Percentiles rank a stretch among this genome's conserved stretches.
Evolutionary conservation across 257 asterid species (phyloP).

Genomic region (Jacaranda mimosifolia): DNA sequence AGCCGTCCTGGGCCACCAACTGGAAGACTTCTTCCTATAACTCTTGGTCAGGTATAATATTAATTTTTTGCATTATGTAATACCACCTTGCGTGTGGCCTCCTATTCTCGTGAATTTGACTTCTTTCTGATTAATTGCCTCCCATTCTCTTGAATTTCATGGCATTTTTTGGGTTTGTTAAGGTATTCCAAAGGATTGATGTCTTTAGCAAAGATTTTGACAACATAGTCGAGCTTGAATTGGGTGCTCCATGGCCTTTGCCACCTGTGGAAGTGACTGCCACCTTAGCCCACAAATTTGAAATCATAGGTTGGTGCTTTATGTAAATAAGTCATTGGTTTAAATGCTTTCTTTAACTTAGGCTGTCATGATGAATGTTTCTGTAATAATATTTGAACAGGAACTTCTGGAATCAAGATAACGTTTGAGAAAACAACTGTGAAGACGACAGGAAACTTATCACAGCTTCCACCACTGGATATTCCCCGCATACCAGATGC

Average conservation of each 20-base stretch:
- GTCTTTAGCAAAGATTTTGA: constrained; percentile 86
- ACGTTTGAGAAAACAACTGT: constrained; percentile 82
- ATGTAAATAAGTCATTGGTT: neutral
- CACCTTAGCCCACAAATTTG: constrained; percentile 93
- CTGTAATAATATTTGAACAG: constrained; percentile 45
- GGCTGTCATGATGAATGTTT: neutral
- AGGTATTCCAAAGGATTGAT: constrained; percentile 97
- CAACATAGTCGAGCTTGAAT: constrained; percentile 87
- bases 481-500: constrained; percentile 80
- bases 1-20: constrained; percentile 99
- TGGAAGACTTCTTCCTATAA: constrained; percentile 91
- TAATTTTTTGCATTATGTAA: neutral
- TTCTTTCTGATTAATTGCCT: neutral
- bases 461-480: constrained; percentile 88
- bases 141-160: constrained; percentile 12
- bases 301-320: constrained; percentile 63
- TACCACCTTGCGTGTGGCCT: neutral
- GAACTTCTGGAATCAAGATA: constrained; percentile 71
- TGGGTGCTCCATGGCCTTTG: constrained; percentile 95
- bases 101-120: neutral
- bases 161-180: constrained; percentile 15
- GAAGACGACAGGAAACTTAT: constrained; percentile 78
- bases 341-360: neutral
- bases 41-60: constrained; percentile 82
- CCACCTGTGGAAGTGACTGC: constrained; percentile 87